A percentile compares a stretch with the other conserved stretches of the same genome.
These are phyloP conservation scores for Quaeritorhiza haematococci DNA, from an alignment of 371 early-diverging fungal genomes.

Conservation along the genomic window DNA sequence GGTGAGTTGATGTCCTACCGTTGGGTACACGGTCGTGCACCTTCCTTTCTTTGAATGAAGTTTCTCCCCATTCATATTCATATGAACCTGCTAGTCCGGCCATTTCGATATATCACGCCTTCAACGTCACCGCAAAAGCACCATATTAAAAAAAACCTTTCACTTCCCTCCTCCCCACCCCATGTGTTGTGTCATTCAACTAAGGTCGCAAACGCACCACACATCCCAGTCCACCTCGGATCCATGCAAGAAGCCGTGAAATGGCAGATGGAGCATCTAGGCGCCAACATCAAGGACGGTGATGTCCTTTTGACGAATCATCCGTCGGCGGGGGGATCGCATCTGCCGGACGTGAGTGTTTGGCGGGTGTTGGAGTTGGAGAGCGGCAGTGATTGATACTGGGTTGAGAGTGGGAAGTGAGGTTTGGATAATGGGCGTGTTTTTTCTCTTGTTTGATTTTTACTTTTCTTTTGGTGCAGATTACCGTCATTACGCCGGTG, in stretches of 20 bases:
- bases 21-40: no score
- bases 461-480: slow-evolving; percentile 47
- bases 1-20: no score
- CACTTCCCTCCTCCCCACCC: neutral
- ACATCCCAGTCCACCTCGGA: slow-evolving; percentile 94
- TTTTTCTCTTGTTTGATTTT: slow-evolving; percentile 2
- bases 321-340: slow-evolving; percentile 93
- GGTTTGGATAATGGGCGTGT: no score
- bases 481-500: slow-evolving; percentile 96
- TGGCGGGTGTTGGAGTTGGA: no score
- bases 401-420: no score
- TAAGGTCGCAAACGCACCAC: slow-evolving; percentile 64
- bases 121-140: no score
- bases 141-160: no score
- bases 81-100: no score
- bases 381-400: no score
- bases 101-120: no score
- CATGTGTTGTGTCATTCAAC: neutral
- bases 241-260: slow-evolving; percentile 89
- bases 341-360: slow-evolving; percentile 63
- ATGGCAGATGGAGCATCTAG: slow-evolving; percentile 70
- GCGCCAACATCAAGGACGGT: slow-evolving; percentile 61
- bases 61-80: no score
- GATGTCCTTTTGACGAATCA: slow-evolving; percentile 95
- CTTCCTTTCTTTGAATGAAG: no score